Conservation (phyloP, 768 basidiomycete genomes). For the Trametes meyenii region DNA sequence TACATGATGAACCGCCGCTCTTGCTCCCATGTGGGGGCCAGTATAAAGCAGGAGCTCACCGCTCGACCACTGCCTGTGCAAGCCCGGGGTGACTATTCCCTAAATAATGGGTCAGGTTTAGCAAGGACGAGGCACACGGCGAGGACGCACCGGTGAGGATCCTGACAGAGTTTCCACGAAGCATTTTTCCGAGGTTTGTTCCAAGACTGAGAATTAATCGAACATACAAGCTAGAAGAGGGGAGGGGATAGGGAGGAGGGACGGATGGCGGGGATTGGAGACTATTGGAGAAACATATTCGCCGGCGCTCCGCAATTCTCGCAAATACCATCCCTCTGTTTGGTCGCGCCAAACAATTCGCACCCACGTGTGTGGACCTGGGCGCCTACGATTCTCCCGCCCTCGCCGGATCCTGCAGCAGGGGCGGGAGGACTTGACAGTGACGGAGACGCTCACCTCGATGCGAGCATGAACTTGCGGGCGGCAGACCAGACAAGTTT, state of each 20-base stretch:
- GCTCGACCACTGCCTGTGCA: constrained; percentile 92
- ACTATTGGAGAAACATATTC: constrained; percentile 19
- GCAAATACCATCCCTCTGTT: constrained; percentile 17
- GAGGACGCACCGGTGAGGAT: constrained; percentile 65
- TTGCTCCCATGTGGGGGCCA: constrained; percentile 42
- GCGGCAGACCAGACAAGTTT: not conserved
- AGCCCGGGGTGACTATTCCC: constrained; percentile 99
- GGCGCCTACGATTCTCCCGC: not conserved
- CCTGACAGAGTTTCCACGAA: constrained; percentile 81
- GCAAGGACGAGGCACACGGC: not conserved
- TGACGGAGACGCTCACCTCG: not conserved
- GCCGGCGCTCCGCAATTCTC: constrained; percentile 24
- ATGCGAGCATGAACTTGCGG: not conserved
- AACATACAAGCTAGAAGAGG: constrained; percentile 19
- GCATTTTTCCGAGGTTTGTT: constrained; percentile 47
- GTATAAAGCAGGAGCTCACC: constrained; percentile 72
- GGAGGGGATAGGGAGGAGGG: constrained; percentile 12
- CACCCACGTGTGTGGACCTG: constrained; percentile 16
- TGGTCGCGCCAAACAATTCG: constrained; percentile 18
- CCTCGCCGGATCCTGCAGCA: not conserved
- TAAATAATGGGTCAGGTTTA: constrained; percentile 39
- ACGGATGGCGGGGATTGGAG: constrained; percentile 1
- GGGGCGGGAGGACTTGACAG: no score
- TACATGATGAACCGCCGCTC: constrained; percentile 51
- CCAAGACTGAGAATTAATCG: constrained; percentile 35